phyloP scores from a whole-genome alignment of 2,329 filamentous ascomycete species.

The Dothiorella sarmentorum region DNA sequence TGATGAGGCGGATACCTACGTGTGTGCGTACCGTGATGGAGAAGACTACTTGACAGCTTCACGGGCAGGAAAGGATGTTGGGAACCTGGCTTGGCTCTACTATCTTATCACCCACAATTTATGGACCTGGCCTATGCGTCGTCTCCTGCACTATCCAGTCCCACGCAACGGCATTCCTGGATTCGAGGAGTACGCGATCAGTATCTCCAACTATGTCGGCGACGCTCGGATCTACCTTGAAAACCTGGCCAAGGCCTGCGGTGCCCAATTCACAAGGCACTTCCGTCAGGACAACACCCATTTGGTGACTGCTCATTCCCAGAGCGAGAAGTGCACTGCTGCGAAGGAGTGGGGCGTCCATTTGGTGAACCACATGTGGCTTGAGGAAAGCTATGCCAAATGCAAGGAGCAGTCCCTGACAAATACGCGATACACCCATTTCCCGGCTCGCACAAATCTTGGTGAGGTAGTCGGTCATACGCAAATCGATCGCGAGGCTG shows the following conservation, averaged over 20 bases:
- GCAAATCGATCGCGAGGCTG: constrained; percentile 67
- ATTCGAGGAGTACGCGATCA: constrained; percentile 74
- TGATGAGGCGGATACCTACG: constrained; percentile 72
- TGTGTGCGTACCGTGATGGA: constrained; percentile 85
- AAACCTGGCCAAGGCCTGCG: constrained; percentile 79
- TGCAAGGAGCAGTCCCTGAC: constrained; percentile 73
- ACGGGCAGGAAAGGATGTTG: constrained; percentile 74
- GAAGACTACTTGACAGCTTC: constrained; percentile 73
- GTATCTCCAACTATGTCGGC: constrained; percentile 92
- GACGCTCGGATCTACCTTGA: constrained; percentile 92
- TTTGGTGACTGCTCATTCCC: constrained; percentile 82
- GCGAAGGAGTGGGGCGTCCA: constrained; percentile 89
- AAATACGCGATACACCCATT: constrained; percentile 75
- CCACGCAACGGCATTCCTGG: constrained; percentile 73
- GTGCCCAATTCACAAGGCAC: constrained; percentile 88
- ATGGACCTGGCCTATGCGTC: constrained; percentile 81
- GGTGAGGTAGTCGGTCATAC: constrained; percentile 92
- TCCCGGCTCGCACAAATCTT: constrained; percentile 84
- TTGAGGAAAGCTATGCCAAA: constrained; percentile 94
- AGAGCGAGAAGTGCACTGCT: constrained; percentile 89
- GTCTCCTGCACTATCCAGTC: constrained; percentile 86
- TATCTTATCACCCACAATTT: constrained; percentile 82
- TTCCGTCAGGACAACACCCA: constrained; percentile 96
- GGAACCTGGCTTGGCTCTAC: constrained; percentile 91
- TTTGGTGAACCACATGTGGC: constrained; percentile 92